Evolutionary conservation across 345 rosid genomes (phyloP), one percentile per base, ranked within the genome.

Genomic region (Trapa incisa): DNA sequence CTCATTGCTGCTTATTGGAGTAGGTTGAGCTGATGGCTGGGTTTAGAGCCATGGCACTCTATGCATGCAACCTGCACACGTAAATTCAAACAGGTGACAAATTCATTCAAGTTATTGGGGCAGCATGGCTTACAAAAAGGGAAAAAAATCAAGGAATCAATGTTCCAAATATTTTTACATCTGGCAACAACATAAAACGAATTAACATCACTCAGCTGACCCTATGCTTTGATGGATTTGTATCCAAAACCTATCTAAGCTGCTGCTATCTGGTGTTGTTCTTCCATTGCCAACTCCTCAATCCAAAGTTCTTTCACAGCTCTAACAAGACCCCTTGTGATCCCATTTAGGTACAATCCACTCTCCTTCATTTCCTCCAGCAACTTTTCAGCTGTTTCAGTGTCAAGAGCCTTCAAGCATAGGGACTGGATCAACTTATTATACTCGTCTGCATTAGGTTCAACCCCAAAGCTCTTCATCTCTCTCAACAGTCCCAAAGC

Each of bases 251-350:
- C 35, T 45, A 14, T 61, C 76, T 70, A 80, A 39, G 29, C 29
- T 22, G 78, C 78, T 56, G 69, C 69, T 39, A 70, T 10, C 32
- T 68, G 69, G 48, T 0, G 29, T 22, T 66, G 65, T 70, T 73
- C 79, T 70, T 16, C 56, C 29, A 77, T 45, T 63, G 71, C 84
- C 12, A 60, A 12, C 37, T 14, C 82, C 73, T 89, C 91, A 54
- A 78, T 66, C 70, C 83, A 82, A 72, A 93, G 84, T 79, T 85
- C 98, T 78, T 90, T 90, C 67, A 88, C 90, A 0, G 97, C 96
- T 54, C 77, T 74, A 70, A 87, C 80, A 61, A 87, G 87, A 65
- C 81, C 93, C 63, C 77, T 78, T 0, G 96, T 86, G 72, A 85
- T 89, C 8, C 85, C 96, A 53, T 82, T 86, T 37, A 88, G 83